Conservation (phyloP, 2,329 filamentous ascomycete genomes). For the Microdochium paspali region DNA sequence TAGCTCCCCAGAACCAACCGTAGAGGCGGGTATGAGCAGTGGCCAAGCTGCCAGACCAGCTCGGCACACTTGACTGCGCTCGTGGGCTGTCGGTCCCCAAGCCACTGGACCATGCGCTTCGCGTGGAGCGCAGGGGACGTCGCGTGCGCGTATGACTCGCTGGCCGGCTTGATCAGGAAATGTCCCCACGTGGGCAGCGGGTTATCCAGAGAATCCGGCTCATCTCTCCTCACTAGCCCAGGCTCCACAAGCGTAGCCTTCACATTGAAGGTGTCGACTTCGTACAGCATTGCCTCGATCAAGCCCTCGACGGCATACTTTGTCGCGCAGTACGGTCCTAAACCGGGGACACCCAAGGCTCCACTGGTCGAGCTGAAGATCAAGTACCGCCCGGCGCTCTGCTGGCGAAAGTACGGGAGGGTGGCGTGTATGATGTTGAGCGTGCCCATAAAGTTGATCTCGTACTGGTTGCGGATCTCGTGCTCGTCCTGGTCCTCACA, state of each 20-base stretch:
- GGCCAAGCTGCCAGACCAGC: slow-evolving; percentile 86
- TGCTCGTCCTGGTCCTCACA: slow-evolving; percentile 96
- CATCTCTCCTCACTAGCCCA: slow-evolving; percentile 78
- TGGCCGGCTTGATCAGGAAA: slow-evolving; percentile 81
- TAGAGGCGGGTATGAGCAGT: slow-evolving; percentile 89
- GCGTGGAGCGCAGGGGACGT: slow-evolving; percentile 83
- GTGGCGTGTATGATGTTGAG: slow-evolving; percentile 86
- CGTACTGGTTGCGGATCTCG: slow-evolving; percentile 91
- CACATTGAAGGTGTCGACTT: slow-evolving; percentile 84
- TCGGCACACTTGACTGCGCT: slow-evolving; percentile 90
- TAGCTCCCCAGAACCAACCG: slow-evolving; percentile 83
- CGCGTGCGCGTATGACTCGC: slow-evolving; percentile 67
- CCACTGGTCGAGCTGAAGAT: slow-evolving; percentile 93
- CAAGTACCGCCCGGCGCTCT: slow-evolving; percentile 70
- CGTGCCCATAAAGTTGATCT: slow-evolving; percentile 95
- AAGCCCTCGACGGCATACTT: slow-evolving; percentile 96
- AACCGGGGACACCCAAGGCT: slow-evolving; percentile 82
- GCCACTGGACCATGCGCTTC: slow-evolving; percentile 86
- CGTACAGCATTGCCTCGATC: slow-evolving; percentile 94
- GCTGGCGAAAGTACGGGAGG: slow-evolving; percentile 76
- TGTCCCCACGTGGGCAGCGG: slow-evolving; percentile 79
- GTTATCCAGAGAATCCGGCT: slow-evolving; percentile 45
- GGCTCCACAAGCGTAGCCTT: slow-evolving; percentile 91
- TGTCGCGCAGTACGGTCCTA: slow-evolving; percentile 91
- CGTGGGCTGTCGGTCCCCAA: slow-evolving; percentile 84